Evolutionary conservation across 2,329 filamentous ascomycete genomes (phyloP), one percentile per base, ranked within the genome.

Genomic region (Venturia asperata): DNA sequence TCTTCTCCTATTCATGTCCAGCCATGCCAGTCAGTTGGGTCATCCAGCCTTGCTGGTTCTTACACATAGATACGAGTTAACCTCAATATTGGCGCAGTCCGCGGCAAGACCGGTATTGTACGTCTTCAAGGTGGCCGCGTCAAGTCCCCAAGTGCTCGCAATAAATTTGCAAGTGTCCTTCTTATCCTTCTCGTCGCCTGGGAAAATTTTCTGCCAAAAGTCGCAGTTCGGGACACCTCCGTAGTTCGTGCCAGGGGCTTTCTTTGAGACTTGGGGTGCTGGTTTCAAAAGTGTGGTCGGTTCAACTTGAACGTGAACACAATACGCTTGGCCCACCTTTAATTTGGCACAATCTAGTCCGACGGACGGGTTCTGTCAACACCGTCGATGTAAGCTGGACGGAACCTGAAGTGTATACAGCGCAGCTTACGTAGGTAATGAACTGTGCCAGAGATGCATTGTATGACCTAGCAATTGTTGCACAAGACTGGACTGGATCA

Each of bases 21-120:
- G 39, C 15, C 47, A 21, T 3, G 1, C 45, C 24, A n/a, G 45
- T 52, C 47, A 27, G 10, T 52, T 27, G 6, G 24, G 13, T 52
- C 9, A 5, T 9, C 24, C 21, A 3, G 21, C 47, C 47, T 27
- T 27, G 24, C 47, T 5, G 13, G 13, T 27, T 15, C 47, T 52
- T 10, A 52, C 24, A 21, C 47, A 52, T 3, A 52, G 11, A 27
- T 52, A 52, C 47, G 47, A 52, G 47, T 27, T 9, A 21, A 27
- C 47, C 47, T 52, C 47, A 21, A 52, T 52, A 27, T 52, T 52
- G 47, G 47, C 47, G 21, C 47, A 52, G 47, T 27, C 47, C 11
- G 21, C 21, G 24, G 47, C 21, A 52, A 52, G 47, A 17, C 21
- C 47, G 9, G 47, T 27, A 6, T 52, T 52, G 47, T 52, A 52